Evolutionary conservation across 768 basidiomycete species (phyloP).

Genomic region (Tephrocybe rancida): DNA sequence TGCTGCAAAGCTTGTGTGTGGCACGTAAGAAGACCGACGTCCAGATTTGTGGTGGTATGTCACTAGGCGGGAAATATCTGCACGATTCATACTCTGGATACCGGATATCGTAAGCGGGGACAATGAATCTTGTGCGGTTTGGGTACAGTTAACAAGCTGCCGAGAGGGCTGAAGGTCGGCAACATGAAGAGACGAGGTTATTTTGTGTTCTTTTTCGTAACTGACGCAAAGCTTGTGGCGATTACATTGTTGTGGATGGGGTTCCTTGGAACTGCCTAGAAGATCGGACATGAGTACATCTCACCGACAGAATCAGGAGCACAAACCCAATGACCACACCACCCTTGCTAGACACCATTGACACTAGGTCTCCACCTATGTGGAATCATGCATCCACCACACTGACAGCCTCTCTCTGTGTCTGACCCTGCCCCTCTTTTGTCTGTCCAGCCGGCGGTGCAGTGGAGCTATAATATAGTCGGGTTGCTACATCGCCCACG

Average conservation of each 20-base stretch:
- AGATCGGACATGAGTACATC: slow-evolving; percentile 12
- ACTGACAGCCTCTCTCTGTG: not conserved
- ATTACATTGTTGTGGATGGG: slow-evolving; percentile 5
- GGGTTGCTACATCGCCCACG: slow-evolving; percentile 82
- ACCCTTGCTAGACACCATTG: not conserved
- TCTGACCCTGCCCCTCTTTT: not conserved
- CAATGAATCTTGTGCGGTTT: not conserved
- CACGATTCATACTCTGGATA: not conserved
- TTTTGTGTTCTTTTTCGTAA: slow-evolving; percentile 6
- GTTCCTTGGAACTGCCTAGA: not conserved
- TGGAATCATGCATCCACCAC: not conserved
- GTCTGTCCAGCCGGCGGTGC: slow-evolving; percentile 10
- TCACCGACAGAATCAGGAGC: not conserved
- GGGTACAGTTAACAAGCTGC: not conserved
- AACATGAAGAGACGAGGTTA: slow-evolving; percentile 2
- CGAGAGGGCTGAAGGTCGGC: not conserved
- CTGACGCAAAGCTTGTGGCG: not conserved
- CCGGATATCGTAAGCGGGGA: not conserved
- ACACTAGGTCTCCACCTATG: not conserved
- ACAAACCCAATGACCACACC: not conserved
- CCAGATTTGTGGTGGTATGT: slow-evolving; percentile 5
- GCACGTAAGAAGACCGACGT: slow-evolving; percentile 11
- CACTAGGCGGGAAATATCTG: not conserved
- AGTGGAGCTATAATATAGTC: slow-evolving; percentile 80
- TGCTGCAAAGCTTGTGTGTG: not conserved